Evolutionary conservation across 1,284 basidiomycete genomes (phyloP), one percentile per base, ranked within the genome.

Genomic region (Apiotrichum veenhuisii): DNA sequence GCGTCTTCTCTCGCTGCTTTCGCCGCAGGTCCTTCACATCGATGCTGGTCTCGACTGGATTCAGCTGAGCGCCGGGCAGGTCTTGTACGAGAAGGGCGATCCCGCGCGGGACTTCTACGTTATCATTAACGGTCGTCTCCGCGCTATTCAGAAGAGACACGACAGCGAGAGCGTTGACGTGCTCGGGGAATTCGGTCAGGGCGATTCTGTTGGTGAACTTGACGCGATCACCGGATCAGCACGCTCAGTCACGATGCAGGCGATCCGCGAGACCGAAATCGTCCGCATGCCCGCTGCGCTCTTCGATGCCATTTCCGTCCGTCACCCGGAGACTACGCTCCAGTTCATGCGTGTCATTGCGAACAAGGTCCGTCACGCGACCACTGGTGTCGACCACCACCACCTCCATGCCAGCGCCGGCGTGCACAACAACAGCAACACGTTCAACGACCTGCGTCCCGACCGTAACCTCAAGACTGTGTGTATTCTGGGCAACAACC

Each of bases 1-100:
- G 75, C 86, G 95, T 14, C 79, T 99, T 25, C 89, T 98, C 43
- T 96, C 93, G 2, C 79, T 99, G 57, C 81, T 99, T 1, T 96
- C 94, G 2, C 94, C 96, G 5, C 81, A 98, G 25, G 93, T 99
- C 11, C 80, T 98, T 15, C 95, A 98, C 71, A 96, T 99, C 59
- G 95, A 99, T 74, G 88, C 93, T 1, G 93, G 94, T 0, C 81
- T 99, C 58, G 95, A 99, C 72, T 98, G 95, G 95, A 89, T 94
- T 83, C 94, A 98, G 74, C 91, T 96, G 5, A 87, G 88, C 63
- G 93, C 93, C 0, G 92, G 96, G 0, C 91, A 83, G 63, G 54
- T 59, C 12, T 37, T 62, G 51, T 98, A 93, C 85, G 84, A 94
- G 26, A 88, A 95, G 43, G 86, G 90, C 34, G 96, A 98, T 65